phyloP scores from a whole-genome alignment of 2,329 filamentous ascomycete species.

The Fusarium longipes region DNA sequence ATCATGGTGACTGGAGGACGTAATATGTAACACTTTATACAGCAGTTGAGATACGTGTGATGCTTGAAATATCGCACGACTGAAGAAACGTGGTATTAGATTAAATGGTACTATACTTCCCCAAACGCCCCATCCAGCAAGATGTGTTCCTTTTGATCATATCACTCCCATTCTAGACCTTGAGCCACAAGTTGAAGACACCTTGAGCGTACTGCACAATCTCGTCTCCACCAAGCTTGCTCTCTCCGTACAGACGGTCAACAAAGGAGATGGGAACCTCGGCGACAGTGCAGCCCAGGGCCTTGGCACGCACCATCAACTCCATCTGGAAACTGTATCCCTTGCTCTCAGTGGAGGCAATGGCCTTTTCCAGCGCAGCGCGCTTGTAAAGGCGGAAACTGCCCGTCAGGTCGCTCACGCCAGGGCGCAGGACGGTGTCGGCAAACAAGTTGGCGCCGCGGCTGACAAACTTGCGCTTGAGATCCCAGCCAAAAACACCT shows the following conservation, averaged over 20 bases:
- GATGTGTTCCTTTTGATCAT: conserved; percentile 42
- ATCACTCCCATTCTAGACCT: conserved; percentile 64
- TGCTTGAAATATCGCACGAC: background rate
- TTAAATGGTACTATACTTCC: conserved; percentile 49
- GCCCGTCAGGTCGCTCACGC: conserved; percentile 94
- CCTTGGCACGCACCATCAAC: conserved; percentile 97
- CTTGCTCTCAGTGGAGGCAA: conserved; percentile 90
- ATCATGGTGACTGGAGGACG: conserved; percentile 86
- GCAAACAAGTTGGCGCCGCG: conserved; percentile 94
- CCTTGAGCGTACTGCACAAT: conserved; percentile 97
- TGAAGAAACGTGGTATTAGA: conserved; percentile 48
- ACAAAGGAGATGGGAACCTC: conserved; percentile 98
- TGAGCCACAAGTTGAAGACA: conserved; percentile 80
- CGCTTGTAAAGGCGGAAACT: conserved; percentile 97
- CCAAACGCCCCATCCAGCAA: conserved; percentile 48
- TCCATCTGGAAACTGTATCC: conserved; percentile 99
- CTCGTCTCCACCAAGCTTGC: conserved; percentile 93
- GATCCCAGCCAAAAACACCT: conserved; percentile 96
- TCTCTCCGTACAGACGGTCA: conserved; percentile 93
- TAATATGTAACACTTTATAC: conserved; percentile 59
- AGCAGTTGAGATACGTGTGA: background rate
- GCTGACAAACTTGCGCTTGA: conserved; percentile 87
- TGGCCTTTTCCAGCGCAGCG: conserved; percentile 87
- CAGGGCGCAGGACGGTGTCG: conserved; percentile 90
- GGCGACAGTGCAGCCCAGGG: conserved; percentile 91